Evolutionary conservation across 2,329 filamentous ascomycete genomes (phyloP).

Genomic region (Monilinia aucupariae): DNA sequence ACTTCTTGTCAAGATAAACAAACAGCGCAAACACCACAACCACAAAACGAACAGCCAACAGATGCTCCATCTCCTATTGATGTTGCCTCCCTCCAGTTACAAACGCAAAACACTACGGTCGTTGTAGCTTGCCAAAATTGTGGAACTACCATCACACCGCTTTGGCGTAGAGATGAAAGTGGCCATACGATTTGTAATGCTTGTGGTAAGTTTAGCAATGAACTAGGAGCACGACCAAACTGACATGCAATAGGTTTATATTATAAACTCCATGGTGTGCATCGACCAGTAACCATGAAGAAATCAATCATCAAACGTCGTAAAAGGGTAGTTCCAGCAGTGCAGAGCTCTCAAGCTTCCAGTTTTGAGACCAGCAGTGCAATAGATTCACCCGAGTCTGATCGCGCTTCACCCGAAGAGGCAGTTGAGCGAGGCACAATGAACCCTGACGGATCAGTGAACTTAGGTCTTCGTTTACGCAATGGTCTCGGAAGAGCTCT

Average conservation of each 20-base stretch:
- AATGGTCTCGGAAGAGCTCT: constrained; percentile 33
- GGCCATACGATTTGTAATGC: constrained; percentile 98
- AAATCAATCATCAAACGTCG: constrained; percentile 94
- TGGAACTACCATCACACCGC: constrained; percentile 88
- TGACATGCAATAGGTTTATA: constrained; percentile 64
- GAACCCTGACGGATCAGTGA: constrained; percentile 61
- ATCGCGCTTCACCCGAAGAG: constrained; percentile 30
- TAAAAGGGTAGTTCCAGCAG: constrained; percentile 85
- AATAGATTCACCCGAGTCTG: constrained; percentile 34
- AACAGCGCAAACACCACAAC: constrained; percentile 25
- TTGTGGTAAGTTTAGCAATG: constrained; percentile 64
- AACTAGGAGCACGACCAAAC: constrained; percentile 12
- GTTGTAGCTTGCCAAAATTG: constrained; percentile 96
- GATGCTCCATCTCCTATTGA: constrained; percentile 43
- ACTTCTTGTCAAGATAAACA: constrained; percentile 41
- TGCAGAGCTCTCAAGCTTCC: constrained; percentile 41
- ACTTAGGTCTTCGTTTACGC: constrained; percentile 51
- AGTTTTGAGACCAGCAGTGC: constrained; percentile 43
- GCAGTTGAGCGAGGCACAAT: constrained; percentile 43
- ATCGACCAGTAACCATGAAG: constrained; percentile 97
- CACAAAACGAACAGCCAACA: constrained; percentile 28
- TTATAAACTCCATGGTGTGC: constrained; percentile 86
- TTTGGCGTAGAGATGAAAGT: constrained; percentile 90
- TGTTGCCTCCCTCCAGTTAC: constrained; percentile 43
- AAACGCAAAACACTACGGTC: constrained; percentile 47